Evolutionary conservation across 164 flowering plant species (phyloP).

Genomic region (Tinospora cordifolia): DNA sequence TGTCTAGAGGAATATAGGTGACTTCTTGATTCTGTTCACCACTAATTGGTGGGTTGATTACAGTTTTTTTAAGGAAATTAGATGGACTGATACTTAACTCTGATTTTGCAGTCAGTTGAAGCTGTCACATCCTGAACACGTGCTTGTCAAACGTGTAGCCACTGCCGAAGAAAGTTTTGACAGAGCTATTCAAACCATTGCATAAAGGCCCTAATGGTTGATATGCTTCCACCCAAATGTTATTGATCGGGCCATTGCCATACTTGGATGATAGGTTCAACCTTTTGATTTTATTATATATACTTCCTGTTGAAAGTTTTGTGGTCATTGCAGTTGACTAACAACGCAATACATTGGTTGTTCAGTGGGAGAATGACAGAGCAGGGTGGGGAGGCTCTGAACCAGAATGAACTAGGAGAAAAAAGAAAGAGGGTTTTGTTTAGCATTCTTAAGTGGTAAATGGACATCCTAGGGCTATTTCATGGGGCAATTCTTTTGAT

Average conservation of each 20-base stretch:
- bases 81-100: neutral
- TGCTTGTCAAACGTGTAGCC: slow-evolving; percentile 58
- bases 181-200: slow-evolving; percentile 65
- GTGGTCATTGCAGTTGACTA: neutral
- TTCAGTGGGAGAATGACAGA: neutral
- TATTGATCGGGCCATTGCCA: neutral
- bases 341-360: neutral
- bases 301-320: too few species aligned
- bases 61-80: neutral
- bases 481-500: neutral
- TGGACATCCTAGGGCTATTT: neutral
- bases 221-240: neutral
- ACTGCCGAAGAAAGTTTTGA: slow-evolving; percentile 78
- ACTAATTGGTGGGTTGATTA: neutral
- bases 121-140: slow-evolving; percentile 70
- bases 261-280: neutral
- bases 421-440: neutral
- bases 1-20: too few species aligned
- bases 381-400: neutral
- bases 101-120: slow-evolving; percentile 75
- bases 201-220: slow-evolving; percentile 21
- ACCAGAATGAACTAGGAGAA: neutral
- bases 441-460: neutral
- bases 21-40: neutral
- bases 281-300: neutral